Evolutionary conservation across 805 yeast genomes (phyloP).

Genomic region (Saccharomycopsis sp.): DNA sequence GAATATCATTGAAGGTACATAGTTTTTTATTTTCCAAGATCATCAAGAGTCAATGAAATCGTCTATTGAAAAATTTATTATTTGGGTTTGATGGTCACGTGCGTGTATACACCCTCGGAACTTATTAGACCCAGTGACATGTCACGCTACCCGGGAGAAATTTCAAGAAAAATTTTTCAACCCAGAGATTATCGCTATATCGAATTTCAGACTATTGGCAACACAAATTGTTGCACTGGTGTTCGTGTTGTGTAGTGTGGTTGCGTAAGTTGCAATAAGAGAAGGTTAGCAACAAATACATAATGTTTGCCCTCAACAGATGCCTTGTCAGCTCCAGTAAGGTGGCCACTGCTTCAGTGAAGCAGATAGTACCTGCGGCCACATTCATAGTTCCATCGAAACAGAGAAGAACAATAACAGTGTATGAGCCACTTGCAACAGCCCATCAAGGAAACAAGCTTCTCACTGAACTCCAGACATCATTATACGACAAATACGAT

Average conservation of each 20-base stretch:
- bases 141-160: not conserved
- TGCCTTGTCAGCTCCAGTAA: not conserved
- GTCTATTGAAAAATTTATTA: no score
- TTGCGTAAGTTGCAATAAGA: not conserved
- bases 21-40: no score
- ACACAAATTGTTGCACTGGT: no score
- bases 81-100: no score
- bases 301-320: not conserved
- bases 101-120: not conserved
- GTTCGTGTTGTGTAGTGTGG: no score
- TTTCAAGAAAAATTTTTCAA: not conserved
- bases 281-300: not conserved
- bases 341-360: not conserved
- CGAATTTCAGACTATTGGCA: no score
- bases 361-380: conserved; percentile 4
- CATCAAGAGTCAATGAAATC: no score
- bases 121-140: not conserved
- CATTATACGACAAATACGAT: conserved; percentile 56
- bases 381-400: conserved; percentile 18
- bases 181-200: no score
- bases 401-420: conserved; percentile 12
- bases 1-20: no score
- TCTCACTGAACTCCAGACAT: conserved; percentile 33
- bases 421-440: conserved; percentile 18
- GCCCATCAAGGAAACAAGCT: conserved; percentile 15